These are phyloP conservation scores for Penstemon barbatus DNA, from an alignment of 257 asterid species.

Conservation along the genomic window DNA sequence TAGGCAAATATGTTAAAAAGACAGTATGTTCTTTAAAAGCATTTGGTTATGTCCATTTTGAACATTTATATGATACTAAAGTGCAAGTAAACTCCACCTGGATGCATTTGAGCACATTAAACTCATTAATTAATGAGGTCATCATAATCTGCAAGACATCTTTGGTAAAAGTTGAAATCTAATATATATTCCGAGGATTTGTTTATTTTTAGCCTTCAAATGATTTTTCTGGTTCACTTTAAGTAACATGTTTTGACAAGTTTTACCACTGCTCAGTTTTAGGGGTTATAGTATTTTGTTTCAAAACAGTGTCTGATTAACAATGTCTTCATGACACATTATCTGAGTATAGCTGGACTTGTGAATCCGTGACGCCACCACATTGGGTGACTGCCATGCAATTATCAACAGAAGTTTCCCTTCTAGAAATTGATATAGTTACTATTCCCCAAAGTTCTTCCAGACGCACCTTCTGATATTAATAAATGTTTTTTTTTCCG, in stretches of 20 bases:
- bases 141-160: background rate
- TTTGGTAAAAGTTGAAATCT: background rate
- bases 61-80: background rate
- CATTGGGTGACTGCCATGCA: background rate
- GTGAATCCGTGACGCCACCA: too few species aligned
- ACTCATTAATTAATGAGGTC: background rate
- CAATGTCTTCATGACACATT: background rate
- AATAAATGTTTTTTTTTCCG: background rate
- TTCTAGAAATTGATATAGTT: constrained; percentile 1
- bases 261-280: background rate
- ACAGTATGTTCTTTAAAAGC: background rate
- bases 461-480: background rate
- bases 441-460: background rate
- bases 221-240: background rate
- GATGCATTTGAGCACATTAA: background rate
- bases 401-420: background rate
- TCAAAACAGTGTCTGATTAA: background rate
- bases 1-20: constrained; percentile 4
- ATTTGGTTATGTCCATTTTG: background rate
- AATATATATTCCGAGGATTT: too few species aligned
- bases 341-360: background rate
- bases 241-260: background rate
- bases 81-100: background rate
- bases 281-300: too few species aligned
- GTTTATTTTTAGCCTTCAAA: background rate